Evolutionary conservation across 805 yeast genomes (phyloP).

Genomic region (Metschnikowia drakensbergensis): DNA sequence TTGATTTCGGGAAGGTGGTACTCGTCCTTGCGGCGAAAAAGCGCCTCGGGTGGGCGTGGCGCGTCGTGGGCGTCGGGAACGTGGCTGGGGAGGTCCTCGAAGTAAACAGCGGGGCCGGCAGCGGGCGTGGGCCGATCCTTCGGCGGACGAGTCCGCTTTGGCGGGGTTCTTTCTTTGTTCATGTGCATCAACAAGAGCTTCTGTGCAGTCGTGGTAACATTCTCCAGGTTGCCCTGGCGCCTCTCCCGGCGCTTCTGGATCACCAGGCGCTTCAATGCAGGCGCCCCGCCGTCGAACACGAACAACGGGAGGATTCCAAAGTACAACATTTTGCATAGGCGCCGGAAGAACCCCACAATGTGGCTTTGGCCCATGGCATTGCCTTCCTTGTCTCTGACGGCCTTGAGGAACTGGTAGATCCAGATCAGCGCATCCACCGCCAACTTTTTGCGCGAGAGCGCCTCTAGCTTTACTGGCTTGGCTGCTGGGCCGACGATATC

Average conservation of each 20-base stretch:
- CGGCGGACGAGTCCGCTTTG: conserved; percentile 13
- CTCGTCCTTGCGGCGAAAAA: conserved; percentile 65
- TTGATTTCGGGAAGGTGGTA: conserved; percentile 76
- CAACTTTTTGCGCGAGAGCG: conserved; percentile 68
- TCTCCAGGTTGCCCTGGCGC: conserved; percentile 69
- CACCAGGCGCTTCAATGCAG: conserved; percentile 73
- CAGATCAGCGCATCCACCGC: conserved; percentile 99
- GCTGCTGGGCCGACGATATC: conserved; percentile 86
- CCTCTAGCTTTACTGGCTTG: conserved; percentile 83
- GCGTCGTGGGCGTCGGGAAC: conserved; percentile 10
- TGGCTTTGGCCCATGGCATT: conserved; percentile 75
- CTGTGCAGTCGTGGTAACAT: conserved; percentile 72
- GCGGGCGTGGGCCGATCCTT: neutral
- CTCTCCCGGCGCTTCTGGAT: conserved; percentile 68
- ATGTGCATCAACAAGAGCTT: conserved; percentile 75
- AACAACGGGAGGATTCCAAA: conserved; percentile 87
- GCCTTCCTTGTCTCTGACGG: conserved; percentile 85
- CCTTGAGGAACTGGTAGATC: conserved; percentile 95
- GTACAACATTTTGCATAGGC: conserved; percentile 85
- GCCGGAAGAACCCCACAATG: conserved; percentile 89
- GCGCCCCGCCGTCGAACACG: conserved; percentile 96
- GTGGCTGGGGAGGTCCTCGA: conserved; percentile 27
- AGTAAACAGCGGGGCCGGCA: conserved; percentile 12
- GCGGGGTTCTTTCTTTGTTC: conserved; percentile 31
- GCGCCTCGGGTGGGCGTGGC: neutral